Evolutionary conservation across 495 filamentous ascomycete species (phyloP).

Genomic region (Oleoguttula mirabilis): DNA sequence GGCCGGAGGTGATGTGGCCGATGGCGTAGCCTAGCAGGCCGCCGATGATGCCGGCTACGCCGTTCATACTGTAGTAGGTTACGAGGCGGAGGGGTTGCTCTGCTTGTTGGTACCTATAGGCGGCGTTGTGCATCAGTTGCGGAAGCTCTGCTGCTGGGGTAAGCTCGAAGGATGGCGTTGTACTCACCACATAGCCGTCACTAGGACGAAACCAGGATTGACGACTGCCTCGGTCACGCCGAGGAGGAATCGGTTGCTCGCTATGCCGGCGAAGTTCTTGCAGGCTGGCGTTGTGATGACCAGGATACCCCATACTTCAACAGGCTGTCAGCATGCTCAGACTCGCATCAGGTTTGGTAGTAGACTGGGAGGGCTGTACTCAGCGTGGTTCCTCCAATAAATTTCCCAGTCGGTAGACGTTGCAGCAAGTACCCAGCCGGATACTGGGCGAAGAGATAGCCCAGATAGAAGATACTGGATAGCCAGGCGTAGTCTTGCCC

Average conservation of each 20-base stretch:
- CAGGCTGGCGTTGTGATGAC: constrained; percentile 39
- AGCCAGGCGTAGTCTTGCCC: constrained; percentile 51
- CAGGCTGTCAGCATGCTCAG: not conserved
- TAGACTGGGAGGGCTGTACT: too few relatives aligned
- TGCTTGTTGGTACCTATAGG: not conserved
- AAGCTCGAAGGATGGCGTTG: too few relatives aligned
- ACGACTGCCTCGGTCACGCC: constrained; percentile 22
- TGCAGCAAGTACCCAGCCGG: constrained; percentile 42
- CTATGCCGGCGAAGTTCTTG: constrained; percentile 28
- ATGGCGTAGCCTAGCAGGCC: constrained; percentile 41
- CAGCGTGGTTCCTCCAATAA: constrained; percentile 35
- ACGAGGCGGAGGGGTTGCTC: constrained; percentile 30
- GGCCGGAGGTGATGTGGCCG: constrained; percentile 36
- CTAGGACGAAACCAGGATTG: constrained; percentile 45
- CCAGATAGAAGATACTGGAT: constrained; percentile 46
- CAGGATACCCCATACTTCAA: constrained; percentile 35
- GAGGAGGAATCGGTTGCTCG: constrained; percentile 23
- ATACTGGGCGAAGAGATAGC: constrained; percentile 41
- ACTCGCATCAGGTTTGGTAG: too few relatives aligned
- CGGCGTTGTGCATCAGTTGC: too few relatives aligned
- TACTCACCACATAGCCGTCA: constrained; percentile 46
- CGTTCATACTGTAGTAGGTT: constrained; percentile 45
- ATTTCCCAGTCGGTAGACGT: constrained; percentile 42
- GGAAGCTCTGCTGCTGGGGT: too few relatives aligned
- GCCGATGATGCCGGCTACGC: constrained; percentile 44